Evolutionary conservation across 345 rosid genomes (phyloP).

Genomic region (Cardiospermum halicacabum): DNA sequence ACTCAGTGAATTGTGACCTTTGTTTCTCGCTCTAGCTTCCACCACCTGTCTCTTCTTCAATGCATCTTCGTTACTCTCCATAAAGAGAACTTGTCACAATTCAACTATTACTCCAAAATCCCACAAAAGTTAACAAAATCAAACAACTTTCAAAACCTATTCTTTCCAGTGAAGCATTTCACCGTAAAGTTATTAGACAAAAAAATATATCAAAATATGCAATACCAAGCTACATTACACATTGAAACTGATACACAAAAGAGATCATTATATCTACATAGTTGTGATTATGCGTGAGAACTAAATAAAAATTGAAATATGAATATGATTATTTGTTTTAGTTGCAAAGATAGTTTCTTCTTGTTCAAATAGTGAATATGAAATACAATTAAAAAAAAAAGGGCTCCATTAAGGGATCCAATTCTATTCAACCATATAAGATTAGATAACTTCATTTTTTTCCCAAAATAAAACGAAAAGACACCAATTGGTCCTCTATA

Average conservation of each 20-base stretch:
- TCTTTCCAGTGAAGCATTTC: constrained; percentile 27
- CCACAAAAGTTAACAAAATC: background rate
- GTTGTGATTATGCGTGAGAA: too few relatives aligned
- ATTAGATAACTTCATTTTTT: too few relatives aligned
- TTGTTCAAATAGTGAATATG: too few relatives aligned
- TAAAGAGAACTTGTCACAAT: constrained; percentile 16
- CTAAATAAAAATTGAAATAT: too few relatives aligned
- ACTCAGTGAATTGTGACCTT: constrained; percentile 91
- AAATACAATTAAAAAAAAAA: too few relatives aligned
- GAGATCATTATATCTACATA: background rate
- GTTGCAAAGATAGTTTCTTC: too few relatives aligned
- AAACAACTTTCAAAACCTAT: background rate
- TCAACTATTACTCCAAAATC: constrained; percentile 6
- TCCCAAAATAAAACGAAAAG: too few relatives aligned
- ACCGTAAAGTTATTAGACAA: constrained; percentile 28
- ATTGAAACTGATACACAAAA: background rate
- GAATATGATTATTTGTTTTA: too few relatives aligned
- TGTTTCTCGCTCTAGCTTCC: constrained; percentile 87
- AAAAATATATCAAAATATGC: background rate
- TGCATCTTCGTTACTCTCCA: constrained; percentile 62
- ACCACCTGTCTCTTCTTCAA: constrained; percentile 54
- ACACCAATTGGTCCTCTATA: too few relatives aligned
- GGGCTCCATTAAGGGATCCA: too few relatives aligned
- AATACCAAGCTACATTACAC: background rate
- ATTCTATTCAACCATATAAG: too few relatives aligned